Conservation (phyloP, 768 basidiomycete species). For the Kwoniella dendrophila region DNA sequence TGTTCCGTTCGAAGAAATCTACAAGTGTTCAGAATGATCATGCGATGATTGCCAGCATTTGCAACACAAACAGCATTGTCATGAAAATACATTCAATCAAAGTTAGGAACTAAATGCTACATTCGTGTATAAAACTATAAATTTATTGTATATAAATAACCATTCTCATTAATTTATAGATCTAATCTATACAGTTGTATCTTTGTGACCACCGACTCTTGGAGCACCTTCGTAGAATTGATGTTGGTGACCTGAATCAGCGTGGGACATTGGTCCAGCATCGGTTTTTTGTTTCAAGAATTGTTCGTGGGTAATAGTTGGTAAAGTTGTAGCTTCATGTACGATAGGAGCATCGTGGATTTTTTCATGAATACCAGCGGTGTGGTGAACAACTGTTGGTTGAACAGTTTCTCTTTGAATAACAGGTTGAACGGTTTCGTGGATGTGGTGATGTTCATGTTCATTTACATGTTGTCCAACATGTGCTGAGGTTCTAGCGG, state of each 20-base stretch:
- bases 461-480: slow-evolving; percentile 52
- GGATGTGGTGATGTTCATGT: slow-evolving; percentile 57
- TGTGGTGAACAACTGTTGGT: slow-evolving; percentile 56
- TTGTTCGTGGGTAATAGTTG: slow-evolving; percentile 50
- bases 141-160: neutral
- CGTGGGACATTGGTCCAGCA: slow-evolving; percentile 40
- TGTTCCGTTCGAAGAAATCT: no score
- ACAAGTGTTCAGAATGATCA: no score
- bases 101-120: slow-evolving; percentile 14
- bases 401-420: slow-evolving; percentile 57
- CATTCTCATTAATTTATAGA: neutral
- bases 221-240: slow-evolving; percentile 53
- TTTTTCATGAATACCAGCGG: slow-evolving; percentile 55
- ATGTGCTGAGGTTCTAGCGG: slow-evolving; percentile 39
- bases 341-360: slow-evolving; percentile 57
- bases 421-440: slow-evolving; percentile 55
- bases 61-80: no score
- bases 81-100: slow-evolving; percentile 5
- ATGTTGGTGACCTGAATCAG: slow-evolving; percentile 51
- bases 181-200: slow-evolving; percentile 11
- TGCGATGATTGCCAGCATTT: no score
- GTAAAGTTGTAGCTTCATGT: slow-evolving; percentile 55
- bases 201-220: slow-evolving; percentile 31
- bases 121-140: slow-evolving; percentile 13
- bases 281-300: slow-evolving; percentile 50